Base-by-base conservation (phyloP, 495 filamentous ascomycete genomes). In the Amorphotheca resinae region DNA sequence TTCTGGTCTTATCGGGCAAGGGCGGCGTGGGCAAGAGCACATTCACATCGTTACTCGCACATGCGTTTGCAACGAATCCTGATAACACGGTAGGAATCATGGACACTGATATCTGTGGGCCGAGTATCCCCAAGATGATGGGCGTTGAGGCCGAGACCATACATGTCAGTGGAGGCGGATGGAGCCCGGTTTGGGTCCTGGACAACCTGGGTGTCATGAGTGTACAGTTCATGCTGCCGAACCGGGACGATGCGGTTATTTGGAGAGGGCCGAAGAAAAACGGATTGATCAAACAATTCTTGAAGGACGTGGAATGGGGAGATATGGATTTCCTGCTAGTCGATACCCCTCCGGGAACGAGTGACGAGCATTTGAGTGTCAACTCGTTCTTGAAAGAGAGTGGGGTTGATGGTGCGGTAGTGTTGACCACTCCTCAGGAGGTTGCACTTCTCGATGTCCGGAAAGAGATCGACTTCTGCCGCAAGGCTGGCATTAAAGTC, bases 261-360 rank as follows among this genome's bases (percentile, higher is more conserved):
- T 98, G 91, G 93, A 70, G 89, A 21, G 91, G 91, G 0, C 82
- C 93, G 3, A 98, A 96, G 71, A 98, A 96, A 73, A 98, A 95
- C 54, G 91, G 91, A 1, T 59, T 98, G 44, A 96, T 98, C 57
- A 98, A 96, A 66, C 82, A 88, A 62, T 98, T 98, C 53, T 55
- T 98, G 20, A 93, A 89, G 62, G 93, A 98, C 58, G 93, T 96
- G 18, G 85, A 89, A 56, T 96, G 93, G 91, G 91, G 93, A 9
- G 82, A 88, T 46, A 64, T 96, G 61, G 93, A 98, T 50, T 93
- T 84, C 53, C 51, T 98, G 50, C 68, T 98, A 23, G 85, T 96
- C 0, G 91, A 98, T 56, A 98, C 91, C 2, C 91, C 93, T 1
- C 91, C 91, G 0, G 91, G 91, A 2, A 98, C 91, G 9, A 84